Evolutionary conservation across 2,329 filamentous ascomycete species (phyloP), one percentile per base, ranked within the genome.

Genomic region (Neophaeococcomyces aloes): DNA sequence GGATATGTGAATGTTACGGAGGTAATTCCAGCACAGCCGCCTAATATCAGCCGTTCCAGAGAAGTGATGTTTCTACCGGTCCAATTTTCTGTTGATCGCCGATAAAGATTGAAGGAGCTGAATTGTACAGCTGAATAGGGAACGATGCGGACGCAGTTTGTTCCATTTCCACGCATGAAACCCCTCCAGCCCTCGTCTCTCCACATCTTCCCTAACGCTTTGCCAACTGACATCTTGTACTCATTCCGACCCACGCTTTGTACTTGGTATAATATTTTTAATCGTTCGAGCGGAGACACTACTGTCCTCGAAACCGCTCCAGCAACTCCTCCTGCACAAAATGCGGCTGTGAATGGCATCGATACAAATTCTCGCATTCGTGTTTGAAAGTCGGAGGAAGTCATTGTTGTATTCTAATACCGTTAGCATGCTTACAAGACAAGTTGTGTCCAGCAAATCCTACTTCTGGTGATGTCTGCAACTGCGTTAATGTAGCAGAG

Each of bases 71-170:
- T 81, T 40, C 76, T 79, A 45, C 83, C 85, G 0, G 86, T 81
- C 32, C 78, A 72, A 35, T 75, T 64, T 60, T 94, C 87, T 55
- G 91, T 88, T 57, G 91, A 79, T 68, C 79, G 76, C 66, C 94
- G 95, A 68, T 98, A 98, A 54, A 96, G 79, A 62, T 94, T 96
- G 70, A 96, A 98, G 60, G 87, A 93, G 55, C 89, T 89, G 64
- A 98, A 98, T 60, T 98, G 91, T 31, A 96, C 91, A 8, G 91
- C 91, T 38, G 89, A 96, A 64, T 98, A 98, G 3, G 91, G 91
- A 41, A 98, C 86, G 54, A 98, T 98, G 49, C 91, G 85, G 57
- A 98, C 86, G 71, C 91, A 98, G 65, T 98, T 98, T 48, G 88
- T 95, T 51, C 91, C 91, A 62, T 98, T 98, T 41, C 91, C 91